These are phyloP conservation scores for Colletotrichum sp. DNA, from an alignment of 2,329 filamentous ascomycete genomes.

Conservation along the genomic window DNA sequence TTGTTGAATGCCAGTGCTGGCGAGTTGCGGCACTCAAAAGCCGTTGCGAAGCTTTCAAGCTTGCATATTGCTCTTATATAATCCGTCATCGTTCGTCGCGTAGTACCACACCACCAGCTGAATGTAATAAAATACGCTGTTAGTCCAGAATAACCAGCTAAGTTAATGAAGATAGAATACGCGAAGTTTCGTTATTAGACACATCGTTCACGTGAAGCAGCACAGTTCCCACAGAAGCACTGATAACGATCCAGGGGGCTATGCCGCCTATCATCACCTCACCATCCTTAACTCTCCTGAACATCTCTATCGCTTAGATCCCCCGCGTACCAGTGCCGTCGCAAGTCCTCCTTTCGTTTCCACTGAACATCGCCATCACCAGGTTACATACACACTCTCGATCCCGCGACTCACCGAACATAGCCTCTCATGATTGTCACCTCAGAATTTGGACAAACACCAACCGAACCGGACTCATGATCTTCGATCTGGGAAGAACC, in stretches of 20 bases:
- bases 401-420: background rate
- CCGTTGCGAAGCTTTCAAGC: background rate
- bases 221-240: background rate
- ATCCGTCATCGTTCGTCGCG: background rate
- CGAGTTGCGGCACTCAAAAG: background rate
- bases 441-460: background rate
- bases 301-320: background rate
- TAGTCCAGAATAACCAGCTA: background rate
- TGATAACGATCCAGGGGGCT: background rate
- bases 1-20: background rate
- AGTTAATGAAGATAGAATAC: accelerated
- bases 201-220: background rate
- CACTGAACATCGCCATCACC: background rate
- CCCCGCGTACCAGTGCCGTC: background rate
- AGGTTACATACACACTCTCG: background rate
- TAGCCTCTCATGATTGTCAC: background rate
- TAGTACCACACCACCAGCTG: background rate
- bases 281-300: background rate
- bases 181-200: background rate
- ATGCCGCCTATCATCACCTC: background rate
- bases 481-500: background rate
- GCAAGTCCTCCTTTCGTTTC: background rate
- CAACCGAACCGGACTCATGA: background rate
- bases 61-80: background rate
- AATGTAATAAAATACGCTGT: background rate